These are phyloP conservation scores for Aspergillus jensenii DNA, from an alignment of 2,329 filamentous ascomycete species.

Conservation along the genomic window DNA sequence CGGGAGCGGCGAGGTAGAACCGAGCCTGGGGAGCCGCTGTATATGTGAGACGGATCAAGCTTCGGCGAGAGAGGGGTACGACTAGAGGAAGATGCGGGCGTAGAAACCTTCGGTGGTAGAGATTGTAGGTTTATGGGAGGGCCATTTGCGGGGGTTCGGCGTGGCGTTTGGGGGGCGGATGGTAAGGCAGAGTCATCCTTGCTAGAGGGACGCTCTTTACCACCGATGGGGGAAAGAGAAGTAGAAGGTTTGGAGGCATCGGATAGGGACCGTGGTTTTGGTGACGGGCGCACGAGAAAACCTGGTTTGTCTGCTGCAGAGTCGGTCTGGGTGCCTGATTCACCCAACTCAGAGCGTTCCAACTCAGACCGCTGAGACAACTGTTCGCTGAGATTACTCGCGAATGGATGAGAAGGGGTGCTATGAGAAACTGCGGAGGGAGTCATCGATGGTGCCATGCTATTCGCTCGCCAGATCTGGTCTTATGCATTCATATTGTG, in stretches of 20 bases:
- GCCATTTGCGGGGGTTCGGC: conserved; percentile 64
- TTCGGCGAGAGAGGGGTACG: conserved; percentile 77
- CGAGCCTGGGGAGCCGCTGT: conserved; percentile 76
- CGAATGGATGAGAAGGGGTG: conserved; percentile 24
- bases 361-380: conserved; percentile 28
- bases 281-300: conserved; percentile 30
- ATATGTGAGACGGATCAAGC: conserved; percentile 78
- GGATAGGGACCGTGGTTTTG: conserved; percentile 64
- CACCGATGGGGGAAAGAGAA: conserved; percentile 60
- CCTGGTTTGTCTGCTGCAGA: conserved; percentile 11
- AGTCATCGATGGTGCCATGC: conserved; percentile 22
- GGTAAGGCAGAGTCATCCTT: conserved; percentile 67
- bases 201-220: conserved; percentile 54
- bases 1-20: conserved; percentile 85
- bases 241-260: conserved; percentile 61
- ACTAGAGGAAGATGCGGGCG: conserved; percentile 54
- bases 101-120: conserved; percentile 57
- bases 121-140: conserved; percentile 70
- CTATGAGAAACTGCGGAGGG: conserved; percentile 23
- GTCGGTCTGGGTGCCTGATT: conserved; percentile 14
- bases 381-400: conserved; percentile 40
- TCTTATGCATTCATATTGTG: conserved; percentile 10
- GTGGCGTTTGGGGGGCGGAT: conserved; percentile 67
- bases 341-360: conserved; percentile 21
- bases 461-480: conserved; percentile 9